Percentiles rank a stretch among this genome's conserved stretches.
These are phyloP conservation scores for Pichia kudriavzevii DNA, from an alignment of 1,139 yeast genomes.

Conservation along the genomic window DNA sequence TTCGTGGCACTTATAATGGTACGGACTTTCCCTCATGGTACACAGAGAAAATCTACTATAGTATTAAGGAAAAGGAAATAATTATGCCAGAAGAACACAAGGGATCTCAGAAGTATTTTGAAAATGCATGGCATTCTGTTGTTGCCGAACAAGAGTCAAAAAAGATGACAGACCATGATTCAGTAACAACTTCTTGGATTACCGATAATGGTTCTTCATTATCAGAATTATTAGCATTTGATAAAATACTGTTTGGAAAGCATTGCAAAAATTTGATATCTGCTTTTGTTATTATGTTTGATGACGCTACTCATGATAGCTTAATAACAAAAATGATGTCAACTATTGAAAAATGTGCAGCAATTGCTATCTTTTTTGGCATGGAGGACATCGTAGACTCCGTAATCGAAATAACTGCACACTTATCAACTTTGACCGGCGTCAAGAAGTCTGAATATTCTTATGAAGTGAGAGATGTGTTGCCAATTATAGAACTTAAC, in stretches of 20 bases:
- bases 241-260: slow-evolving; percentile 58
- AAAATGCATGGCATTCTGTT: slow-evolving; percentile 85
- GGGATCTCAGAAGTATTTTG: slow-evolving; percentile 79
- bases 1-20: slow-evolving; percentile 71
- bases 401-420: slow-evolving; percentile 55
- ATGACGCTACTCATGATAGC: slow-evolving; percentile 85
- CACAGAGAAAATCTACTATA: slow-evolving; percentile 66
- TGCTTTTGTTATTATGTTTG: slow-evolving; percentile 68
- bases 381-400: slow-evolving; percentile 54
- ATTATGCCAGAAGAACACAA: slow-evolving; percentile 98
- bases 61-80: slow-evolving; percentile 80
- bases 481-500: slow-evolving; percentile 28
- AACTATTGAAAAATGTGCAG: slow-evolving; percentile 78
- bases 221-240: slow-evolving; percentile 41
- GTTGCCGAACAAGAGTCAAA: slow-evolving; percentile 44
- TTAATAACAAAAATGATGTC: slow-evolving; percentile 81
- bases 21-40: slow-evolving; percentile 84
- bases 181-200: slow-evolving; percentile 17
- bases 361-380: slow-evolving; percentile 60
- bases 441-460: slow-evolving; percentile 23
- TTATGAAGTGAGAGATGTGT: slow-evolving; percentile 22
- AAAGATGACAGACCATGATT: slow-evolving; percentile 19
- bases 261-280: slow-evolving; percentile 57
- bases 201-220: slow-evolving; percentile 23
- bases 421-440: slow-evolving; percentile 49